These are phyloP conservation scores for Linaria vulgaris DNA, from an alignment of 257 asterid species.

Conservation along the genomic window DNA sequence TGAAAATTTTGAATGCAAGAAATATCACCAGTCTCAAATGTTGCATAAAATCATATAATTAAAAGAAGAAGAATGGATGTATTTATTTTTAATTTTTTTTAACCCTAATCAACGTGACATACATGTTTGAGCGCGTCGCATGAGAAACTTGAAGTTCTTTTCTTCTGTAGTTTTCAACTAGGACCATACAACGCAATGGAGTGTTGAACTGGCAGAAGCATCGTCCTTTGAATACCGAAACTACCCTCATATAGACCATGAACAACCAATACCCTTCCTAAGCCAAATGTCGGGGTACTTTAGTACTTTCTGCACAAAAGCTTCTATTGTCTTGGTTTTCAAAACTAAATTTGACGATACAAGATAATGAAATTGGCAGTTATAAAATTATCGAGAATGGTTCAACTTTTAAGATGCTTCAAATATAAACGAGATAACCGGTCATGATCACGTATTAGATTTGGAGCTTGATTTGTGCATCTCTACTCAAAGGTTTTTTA, in stretches of 20 bases:
- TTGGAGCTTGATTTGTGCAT: background rate
- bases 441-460: background rate
- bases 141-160: conserved; percentile 18
- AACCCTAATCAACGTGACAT: background rate
- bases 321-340: conserved; percentile 19
- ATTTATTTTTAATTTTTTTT: too few relatives aligned
- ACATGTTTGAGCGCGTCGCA: conserved; percentile 19
- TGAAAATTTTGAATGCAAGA: too few relatives aligned
- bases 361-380: background rate
- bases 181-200: conserved; percentile 37
- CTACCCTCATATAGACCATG: conserved; percentile 16
- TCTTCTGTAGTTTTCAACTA: conserved; percentile 26
- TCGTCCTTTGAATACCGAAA: conserved; percentile 23
- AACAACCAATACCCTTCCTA: background rate
- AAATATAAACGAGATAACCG: background rate
- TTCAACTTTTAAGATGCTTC: background rate
- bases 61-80: too few relatives aligned
- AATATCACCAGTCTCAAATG: too few relatives aligned
- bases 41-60: too few relatives aligned
- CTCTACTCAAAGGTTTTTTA: too few relatives aligned
- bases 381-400: background rate
- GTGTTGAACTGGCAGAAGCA: conserved; percentile 33
- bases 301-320: conserved; percentile 19
- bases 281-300: conserved; percentile 26
- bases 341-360: background rate